Percentiles rank a stretch among this genome's conserved stretches.
Evolutionary conservation across 2,329 filamentous ascomycete genomes (phyloP).

Genomic region (Byssoonygena ceratinophila): DNA sequence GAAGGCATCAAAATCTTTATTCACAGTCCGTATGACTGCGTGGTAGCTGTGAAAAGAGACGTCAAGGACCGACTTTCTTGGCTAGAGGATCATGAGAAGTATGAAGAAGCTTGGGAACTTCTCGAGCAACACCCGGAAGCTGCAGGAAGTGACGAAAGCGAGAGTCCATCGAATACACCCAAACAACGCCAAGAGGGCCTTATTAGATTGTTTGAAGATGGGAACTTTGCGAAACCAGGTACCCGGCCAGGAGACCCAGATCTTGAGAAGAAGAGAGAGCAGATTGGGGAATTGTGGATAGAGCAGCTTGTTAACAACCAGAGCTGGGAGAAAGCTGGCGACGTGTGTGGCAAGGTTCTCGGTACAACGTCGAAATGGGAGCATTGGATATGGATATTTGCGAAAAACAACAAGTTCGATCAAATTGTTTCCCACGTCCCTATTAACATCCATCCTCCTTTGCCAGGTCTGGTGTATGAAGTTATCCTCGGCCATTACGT

Average conservation of each 20-base stretch:
- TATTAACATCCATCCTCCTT: conserved; percentile 62
- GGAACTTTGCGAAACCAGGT: conserved; percentile 37
- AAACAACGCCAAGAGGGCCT: conserved; percentile 37
- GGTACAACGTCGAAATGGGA: conserved; percentile 76
- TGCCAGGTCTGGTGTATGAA: conserved; percentile 77
- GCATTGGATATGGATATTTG: conserved; percentile 90
- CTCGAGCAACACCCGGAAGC: conserved; percentile 78
- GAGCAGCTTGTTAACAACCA: conserved; percentile 66
- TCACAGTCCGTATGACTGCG: conserved; percentile 91
- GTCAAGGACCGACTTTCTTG: conserved; percentile 74
- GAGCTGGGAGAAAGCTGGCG: conserved; percentile 68
- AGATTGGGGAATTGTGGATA: conserved; percentile 88
- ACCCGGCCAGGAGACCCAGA: conserved; percentile 42
- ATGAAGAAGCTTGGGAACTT: conserved; percentile 78
- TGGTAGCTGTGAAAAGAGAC: conserved; percentile 81
- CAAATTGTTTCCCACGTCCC: conserved; percentile 83
- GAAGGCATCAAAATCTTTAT: conserved; percentile 76
- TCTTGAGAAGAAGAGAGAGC: conserved; percentile 74
- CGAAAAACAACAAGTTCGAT: conserved; percentile 73
- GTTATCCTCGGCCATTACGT: conserved; percentile 84
- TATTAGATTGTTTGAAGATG: conserved; percentile 63
- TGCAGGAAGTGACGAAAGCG: conserved; percentile 32
- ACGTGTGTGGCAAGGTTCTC: conserved; percentile 72
- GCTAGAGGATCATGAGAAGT: conserved; percentile 71
- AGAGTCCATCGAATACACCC: conserved; percentile 26